A percentile compares a stretch with the other conserved stretches of the same genome.
phyloP scores from a whole-genome alignment of 768 basidiomycete species.

The Coprinopsis strossmayeri region DNA sequence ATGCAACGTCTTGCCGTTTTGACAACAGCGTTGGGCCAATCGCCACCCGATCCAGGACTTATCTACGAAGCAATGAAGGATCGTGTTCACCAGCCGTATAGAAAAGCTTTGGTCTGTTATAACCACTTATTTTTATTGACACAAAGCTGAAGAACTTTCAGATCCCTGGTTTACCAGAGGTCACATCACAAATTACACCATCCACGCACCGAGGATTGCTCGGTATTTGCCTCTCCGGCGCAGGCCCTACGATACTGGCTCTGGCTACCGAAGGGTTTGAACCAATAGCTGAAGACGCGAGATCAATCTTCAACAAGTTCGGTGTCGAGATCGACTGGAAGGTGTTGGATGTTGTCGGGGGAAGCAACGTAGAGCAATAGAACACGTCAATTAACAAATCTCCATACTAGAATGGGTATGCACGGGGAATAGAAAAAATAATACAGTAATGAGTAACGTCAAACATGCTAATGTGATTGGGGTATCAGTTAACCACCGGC shows the following conservation, averaged over 20 bases:
- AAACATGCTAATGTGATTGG: not conserved
- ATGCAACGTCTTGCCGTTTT: constrained; percentile 93
- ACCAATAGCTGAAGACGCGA: constrained; percentile 76
- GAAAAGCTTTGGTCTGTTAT: constrained; percentile 62
- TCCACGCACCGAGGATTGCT: constrained; percentile 87
- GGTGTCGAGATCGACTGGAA: constrained; percentile 89
- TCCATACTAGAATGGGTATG: not conserved
- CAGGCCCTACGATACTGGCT: constrained; percentile 95
- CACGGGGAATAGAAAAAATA: not conserved
- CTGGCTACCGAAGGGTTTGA: constrained; percentile 85
- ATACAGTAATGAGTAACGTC: not conserved
- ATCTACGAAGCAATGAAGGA: constrained; percentile 99
- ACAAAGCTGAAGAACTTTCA: constrained; percentile 23
- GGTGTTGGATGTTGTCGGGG: constrained; percentile 58
- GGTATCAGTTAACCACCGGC: constrained; percentile 52
- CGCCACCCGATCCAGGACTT: constrained; percentile 90
- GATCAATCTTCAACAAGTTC: constrained; percentile 61
- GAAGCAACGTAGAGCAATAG: constrained; percentile 21
- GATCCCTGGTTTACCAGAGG: constrained; percentile 95
- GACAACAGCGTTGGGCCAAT: constrained; percentile 85
- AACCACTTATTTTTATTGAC: constrained; percentile 1
- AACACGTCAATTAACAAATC: not conserved
- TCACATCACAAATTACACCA: constrained; percentile 85
- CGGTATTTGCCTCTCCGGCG: constrained; percentile 96
- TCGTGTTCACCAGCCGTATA: constrained; percentile 94